These are phyloP conservation scores for Irpex lacteus DNA, from an alignment of 1,284 basidiomycete species.

Conservation along the genomic window DNA sequence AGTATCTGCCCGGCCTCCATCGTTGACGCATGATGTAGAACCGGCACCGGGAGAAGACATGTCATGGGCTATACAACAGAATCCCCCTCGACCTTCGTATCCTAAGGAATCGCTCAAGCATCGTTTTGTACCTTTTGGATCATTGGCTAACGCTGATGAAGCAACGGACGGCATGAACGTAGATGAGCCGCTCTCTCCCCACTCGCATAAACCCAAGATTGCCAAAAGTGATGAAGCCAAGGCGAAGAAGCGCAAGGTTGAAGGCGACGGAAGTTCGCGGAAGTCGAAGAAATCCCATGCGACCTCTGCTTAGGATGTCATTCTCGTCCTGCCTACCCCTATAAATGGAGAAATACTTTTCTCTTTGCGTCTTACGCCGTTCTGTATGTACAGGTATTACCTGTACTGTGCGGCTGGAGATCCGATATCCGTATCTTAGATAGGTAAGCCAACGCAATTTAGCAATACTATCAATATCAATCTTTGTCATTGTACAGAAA, in stretches of 20 bases:
- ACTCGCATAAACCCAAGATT: conserved; percentile 23
- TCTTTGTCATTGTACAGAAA: neutral
- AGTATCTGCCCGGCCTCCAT: conserved; percentile 45
- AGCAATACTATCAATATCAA: neutral
- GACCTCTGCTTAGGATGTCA: neutral
- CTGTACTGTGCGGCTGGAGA: neutral
- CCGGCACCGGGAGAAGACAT: conserved; percentile 16
- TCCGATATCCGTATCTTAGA: neutral
- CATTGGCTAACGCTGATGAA: conserved; percentile 23
- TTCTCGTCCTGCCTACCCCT: neutral
- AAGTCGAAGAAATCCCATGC: conserved; percentile 38
- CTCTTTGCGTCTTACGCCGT: neutral
- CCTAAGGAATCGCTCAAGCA: conserved; percentile 61
- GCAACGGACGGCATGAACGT: conserved; percentile 20
- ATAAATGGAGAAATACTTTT: neutral
- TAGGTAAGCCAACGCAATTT: neutral
- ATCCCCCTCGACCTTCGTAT: conserved; percentile 56
- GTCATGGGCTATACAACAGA: conserved; percentile 35
- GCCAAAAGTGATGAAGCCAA: conserved; percentile 32
- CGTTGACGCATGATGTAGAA: conserved; percentile 32
- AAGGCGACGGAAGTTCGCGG: conserved; percentile 33
- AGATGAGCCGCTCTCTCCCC: conserved; percentile 17
- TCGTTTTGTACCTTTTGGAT: conserved; percentile 58
- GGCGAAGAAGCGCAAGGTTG: conserved; percentile 46
- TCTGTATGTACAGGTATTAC: neutral